Percentiles rank a stretch among this genome's conserved stretches.
Evolutionary conservation across 805 yeast species (phyloP).

Genomic region (Debaryomyces prosopidis): DNA sequence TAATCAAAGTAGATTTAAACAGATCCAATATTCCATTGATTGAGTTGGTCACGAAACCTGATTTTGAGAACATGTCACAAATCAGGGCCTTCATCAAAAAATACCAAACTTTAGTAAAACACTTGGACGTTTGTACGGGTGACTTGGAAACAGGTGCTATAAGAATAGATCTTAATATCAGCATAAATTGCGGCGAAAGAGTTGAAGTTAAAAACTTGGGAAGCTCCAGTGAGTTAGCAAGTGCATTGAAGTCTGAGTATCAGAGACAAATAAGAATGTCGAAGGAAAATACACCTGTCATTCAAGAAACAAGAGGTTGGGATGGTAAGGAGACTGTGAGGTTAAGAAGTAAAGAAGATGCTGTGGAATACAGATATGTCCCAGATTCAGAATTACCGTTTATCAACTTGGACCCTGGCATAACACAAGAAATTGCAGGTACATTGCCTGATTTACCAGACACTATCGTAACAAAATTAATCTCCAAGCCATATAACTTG

Average conservation of each 20-base stretch:
- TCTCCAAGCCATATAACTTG: constrained; percentile 51
- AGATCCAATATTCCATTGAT: constrained; percentile 84
- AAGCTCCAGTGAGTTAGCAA: constrained; percentile 74
- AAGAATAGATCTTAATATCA: constrained; percentile 92
- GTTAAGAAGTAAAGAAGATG: constrained; percentile 74
- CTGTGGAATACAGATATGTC: constrained; percentile 87
- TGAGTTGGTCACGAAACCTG: constrained; percentile 91
- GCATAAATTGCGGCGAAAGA: constrained; percentile 68
- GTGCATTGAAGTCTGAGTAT: constrained; percentile 75
- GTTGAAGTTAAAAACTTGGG: constrained; percentile 91
- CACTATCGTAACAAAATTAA: constrained; percentile 46
- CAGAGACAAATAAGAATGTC: constrained; percentile 61
- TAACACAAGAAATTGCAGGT: constrained; percentile 41
- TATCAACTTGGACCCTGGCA: constrained; percentile 45
- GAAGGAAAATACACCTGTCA: constrained; percentile 27
- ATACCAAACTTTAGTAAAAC: constrained; percentile 69
- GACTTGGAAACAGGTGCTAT: constrained; percentile 94
- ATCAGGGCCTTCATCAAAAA: constrained; percentile 80
- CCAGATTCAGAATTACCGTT: constrained; percentile 89
- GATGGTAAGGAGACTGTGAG: constrained; percentile 69
- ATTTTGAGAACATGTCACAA: constrained; percentile 64
- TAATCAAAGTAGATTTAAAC: constrained; percentile 69
- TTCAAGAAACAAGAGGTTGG: constrained; percentile 89
- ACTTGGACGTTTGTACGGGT: constrained; percentile 76
- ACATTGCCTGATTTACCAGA: constrained; percentile 66